These are phyloP conservation scores for Steccherinum ochraceum DNA, from an alignment of 768 basidiomycete species.

Conservation along the genomic window DNA sequence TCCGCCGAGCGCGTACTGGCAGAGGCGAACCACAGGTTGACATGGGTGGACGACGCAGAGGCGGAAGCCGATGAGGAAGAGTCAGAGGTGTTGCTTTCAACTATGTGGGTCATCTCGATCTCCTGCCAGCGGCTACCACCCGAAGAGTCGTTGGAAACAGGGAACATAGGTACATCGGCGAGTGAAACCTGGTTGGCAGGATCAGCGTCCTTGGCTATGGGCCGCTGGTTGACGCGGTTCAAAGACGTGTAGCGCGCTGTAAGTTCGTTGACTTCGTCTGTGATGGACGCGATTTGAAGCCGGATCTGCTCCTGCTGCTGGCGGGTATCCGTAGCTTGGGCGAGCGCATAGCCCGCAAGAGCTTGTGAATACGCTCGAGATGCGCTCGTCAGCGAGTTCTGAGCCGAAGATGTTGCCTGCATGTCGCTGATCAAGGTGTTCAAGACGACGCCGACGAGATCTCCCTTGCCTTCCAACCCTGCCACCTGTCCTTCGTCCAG, in stretches of 20 bases:
- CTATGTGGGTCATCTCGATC: neutral
- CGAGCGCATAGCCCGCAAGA: neutral
- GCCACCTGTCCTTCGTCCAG: neutral
- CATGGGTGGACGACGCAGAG: neutral
- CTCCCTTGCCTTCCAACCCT: neutral
- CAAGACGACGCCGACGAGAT: neutral
- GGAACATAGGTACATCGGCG: neutral
- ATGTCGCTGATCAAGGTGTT: neutral
- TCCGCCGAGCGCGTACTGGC: neutral
- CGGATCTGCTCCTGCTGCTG: neutral
- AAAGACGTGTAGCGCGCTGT: neutral
- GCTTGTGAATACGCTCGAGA: neutral
- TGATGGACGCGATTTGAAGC: neutral
- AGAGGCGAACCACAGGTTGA: neutral
- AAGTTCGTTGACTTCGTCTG: neutral
- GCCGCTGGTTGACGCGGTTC: neutral
- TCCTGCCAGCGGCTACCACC: neutral
- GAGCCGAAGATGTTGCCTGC: neutral
- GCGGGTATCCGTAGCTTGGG: neutral
- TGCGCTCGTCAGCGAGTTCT: neutral
- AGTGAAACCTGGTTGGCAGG: neutral
- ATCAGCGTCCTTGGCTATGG: neutral
- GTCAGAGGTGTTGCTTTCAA: neutral
- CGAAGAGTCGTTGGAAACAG: neutral
- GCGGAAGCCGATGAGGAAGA: neutral